A percentile compares a stretch with the other conserved stretches of the same genome.
These are phyloP conservation scores for Boletus patriciae DNA, from an alignment of 768 basidiomycete genomes.

Conservation along the genomic window DNA sequence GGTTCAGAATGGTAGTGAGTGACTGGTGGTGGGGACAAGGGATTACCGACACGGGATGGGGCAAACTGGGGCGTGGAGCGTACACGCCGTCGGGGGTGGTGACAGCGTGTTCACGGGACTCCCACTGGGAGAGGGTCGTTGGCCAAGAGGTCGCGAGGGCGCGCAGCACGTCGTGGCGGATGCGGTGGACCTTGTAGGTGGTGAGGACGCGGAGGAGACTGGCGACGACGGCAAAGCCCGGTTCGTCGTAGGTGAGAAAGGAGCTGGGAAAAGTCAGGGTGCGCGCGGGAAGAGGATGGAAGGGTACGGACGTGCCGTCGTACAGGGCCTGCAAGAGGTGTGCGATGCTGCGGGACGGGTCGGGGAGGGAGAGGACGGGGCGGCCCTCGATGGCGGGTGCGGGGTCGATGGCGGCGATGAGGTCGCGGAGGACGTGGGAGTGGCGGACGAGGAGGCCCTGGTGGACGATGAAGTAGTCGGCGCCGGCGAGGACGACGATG, in stretches of 20 bases:
- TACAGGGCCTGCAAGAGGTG: constrained; percentile 65
- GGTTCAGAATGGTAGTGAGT: constrained; percentile 7
- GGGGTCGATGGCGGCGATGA: constrained; percentile 36
- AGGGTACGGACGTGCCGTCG: constrained; percentile 59
- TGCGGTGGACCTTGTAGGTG: constrained; percentile 57
- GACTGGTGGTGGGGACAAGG: neutral
- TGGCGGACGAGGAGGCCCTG: constrained; percentile 63
- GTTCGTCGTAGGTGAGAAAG: constrained; percentile 44
- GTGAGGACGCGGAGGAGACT: constrained; percentile 63
- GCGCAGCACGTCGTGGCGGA: constrained; percentile 58
- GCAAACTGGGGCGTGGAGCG: constrained; percentile 51
- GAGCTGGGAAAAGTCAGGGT: constrained; percentile 38
- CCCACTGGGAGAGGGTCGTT: constrained; percentile 61
- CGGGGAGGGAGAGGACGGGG: constrained; percentile 54
- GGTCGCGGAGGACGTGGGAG: constrained; percentile 49
- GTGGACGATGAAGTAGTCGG: constrained; percentile 68
- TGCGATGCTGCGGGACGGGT: constrained; percentile 55
- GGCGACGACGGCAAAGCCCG: constrained; percentile 54
- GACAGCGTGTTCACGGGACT: constrained; percentile 59
- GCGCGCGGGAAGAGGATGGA: neutral
- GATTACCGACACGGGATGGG: constrained; percentile 66
- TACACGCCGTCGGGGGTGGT: constrained; percentile 52
- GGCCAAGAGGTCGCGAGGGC: constrained; percentile 60
- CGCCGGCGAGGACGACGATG: constrained; percentile 57
- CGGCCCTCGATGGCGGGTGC: constrained; percentile 49